Evolutionary conservation across 1,284 basidiomycete genomes (phyloP).

Genomic region (Trichosporon sp.): DNA sequence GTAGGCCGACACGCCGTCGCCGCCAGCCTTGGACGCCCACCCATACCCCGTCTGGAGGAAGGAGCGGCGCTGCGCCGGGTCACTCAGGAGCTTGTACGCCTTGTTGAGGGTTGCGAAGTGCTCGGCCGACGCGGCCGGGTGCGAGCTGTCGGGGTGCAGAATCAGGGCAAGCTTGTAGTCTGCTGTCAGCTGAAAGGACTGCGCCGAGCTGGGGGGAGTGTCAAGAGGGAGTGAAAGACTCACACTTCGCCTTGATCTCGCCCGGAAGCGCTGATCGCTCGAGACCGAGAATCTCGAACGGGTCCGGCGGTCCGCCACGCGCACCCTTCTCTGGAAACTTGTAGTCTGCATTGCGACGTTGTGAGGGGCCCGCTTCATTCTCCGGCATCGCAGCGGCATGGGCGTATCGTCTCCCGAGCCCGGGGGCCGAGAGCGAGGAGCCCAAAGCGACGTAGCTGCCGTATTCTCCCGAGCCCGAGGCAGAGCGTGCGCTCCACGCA

Average conservation of each 20-base stretch:
- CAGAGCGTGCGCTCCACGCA: background rate
- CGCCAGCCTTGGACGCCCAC: constrained; percentile 35
- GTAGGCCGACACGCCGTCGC: constrained; percentile 18
- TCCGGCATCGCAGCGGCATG: constrained; percentile 13
- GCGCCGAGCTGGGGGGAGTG: too few relatives aligned
- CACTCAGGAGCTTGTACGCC: constrained; percentile 54
- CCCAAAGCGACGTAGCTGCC: background rate
- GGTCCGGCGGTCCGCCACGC: constrained; percentile 46
- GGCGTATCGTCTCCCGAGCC: background rate
- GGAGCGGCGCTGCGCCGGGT: constrained; percentile 36
- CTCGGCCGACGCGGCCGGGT: constrained; percentile 52
- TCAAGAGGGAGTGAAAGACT: constrained; percentile 22
- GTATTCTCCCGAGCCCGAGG: background rate
- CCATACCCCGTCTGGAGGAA: constrained; percentile 53
- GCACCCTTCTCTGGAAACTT: constrained; percentile 42
- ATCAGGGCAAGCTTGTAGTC: constrained; percentile 55
- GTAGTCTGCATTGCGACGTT: constrained; percentile 33
- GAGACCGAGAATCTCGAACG: constrained; percentile 53
- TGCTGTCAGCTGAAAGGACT: constrained; percentile 23
- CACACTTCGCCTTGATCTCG: constrained; percentile 54
- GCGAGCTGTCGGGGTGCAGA: constrained; percentile 55
- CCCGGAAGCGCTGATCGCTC: constrained; percentile 39
- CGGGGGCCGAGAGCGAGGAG: background rate
- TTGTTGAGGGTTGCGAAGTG: constrained; percentile 51
- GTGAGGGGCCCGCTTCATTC: constrained; percentile 5